Percentiles rank a stretch among this genome's conserved stretches.
phyloP scores from a whole-genome alignment of 257 asterid species.

The Echium plantagineum region DNA sequence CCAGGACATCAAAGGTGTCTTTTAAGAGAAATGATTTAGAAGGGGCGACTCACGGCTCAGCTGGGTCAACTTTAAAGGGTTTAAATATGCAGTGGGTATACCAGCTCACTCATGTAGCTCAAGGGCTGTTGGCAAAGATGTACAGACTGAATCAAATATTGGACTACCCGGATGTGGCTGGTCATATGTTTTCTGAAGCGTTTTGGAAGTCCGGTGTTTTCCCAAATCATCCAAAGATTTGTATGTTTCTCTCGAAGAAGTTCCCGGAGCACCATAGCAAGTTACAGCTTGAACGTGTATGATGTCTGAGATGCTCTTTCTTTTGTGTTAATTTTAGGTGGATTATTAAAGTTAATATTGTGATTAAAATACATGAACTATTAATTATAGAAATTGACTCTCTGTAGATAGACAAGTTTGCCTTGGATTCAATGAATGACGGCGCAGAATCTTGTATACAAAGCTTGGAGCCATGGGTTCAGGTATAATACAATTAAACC shows the following conservation, averaged over 20 bases:
- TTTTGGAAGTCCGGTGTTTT: slow-evolving; percentile 96
- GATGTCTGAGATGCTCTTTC: slow-evolving; percentile 6
- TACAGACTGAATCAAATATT: slow-evolving; percentile 85
- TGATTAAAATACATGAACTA: slow-evolving; percentile 10
- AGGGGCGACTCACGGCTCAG: slow-evolving; percentile 36
- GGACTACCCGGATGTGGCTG: slow-evolving; percentile 80
- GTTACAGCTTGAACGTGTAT: slow-evolving; percentile 92
- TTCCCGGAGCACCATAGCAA: slow-evolving; percentile 97
- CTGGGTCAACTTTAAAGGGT: slow-evolving; percentile 58
- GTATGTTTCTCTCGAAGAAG: slow-evolving; percentile 77
- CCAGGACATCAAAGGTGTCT: slow-evolving; percentile 16
- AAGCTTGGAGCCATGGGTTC: slow-evolving; percentile 97
- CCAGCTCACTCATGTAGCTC: slow-evolving; percentile 94
- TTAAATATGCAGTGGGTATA: slow-evolving; percentile 95
- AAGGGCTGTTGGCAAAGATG: slow-evolving; percentile 96
- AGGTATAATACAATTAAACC: slow-evolving; percentile 27
- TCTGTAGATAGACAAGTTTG: slow-evolving; percentile 76
- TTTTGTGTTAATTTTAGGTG: slow-evolving; percentile 4
- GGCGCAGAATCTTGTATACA: slow-evolving; percentile 80
- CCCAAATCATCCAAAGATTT: slow-evolving; percentile 84
- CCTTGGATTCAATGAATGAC: slow-evolving; percentile 77
- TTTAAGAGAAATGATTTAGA: slow-evolving; percentile 48
- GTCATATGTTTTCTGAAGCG: slow-evolving; percentile 74
- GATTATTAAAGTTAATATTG: slow-evolving; percentile 2
- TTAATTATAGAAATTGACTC: slow-evolving; percentile 10